A percentile compares a stretch with the other conserved stretches of the same genome.
Conservation (phyloP, 768 basidiomycete genomes). For the Leccinum obscurum region DNA sequence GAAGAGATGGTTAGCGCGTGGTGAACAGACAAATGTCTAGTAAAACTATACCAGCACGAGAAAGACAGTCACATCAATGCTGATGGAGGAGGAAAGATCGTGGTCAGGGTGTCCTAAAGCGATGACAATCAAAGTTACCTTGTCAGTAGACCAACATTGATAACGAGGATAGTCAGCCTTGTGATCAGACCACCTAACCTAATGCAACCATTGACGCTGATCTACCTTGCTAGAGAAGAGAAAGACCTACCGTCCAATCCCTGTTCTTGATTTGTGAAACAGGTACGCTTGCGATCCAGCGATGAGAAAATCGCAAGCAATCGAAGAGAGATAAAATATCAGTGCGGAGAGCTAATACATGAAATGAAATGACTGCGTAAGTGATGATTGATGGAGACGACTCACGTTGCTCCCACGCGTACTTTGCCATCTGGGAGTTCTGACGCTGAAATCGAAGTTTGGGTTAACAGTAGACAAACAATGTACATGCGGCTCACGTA, state of each 20-base stretch:
- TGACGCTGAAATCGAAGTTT: constrained; percentile 15
- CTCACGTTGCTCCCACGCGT: constrained; percentile 34
- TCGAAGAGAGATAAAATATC: constrained; percentile 34
- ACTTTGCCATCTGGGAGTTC: constrained; percentile 34
- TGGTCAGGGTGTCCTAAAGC: background rate
- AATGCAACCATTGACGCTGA: background rate
- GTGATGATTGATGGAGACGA: background rate
- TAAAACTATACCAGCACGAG: constrained; percentile 22
- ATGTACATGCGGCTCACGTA: constrained; percentile 4
- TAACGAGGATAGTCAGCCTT: constrained; percentile 33
- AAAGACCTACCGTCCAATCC: constrained; percentile 29
- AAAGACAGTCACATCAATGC: constrained; percentile 31
- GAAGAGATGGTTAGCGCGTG: constrained; percentile 1
- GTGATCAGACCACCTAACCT: constrained; percentile 36
- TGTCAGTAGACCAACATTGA: constrained; percentile 38
- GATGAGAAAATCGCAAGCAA: constrained; percentile 36
- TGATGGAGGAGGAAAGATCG: constrained; percentile 9
- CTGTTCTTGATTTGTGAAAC: constrained; percentile 32
- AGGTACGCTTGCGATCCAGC: constrained; percentile 36
- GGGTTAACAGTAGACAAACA: background rate
- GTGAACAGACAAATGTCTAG: background rate
- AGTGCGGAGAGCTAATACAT: constrained; percentile 29
- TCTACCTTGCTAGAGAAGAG: background rate
- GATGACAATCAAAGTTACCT: constrained; percentile 22
- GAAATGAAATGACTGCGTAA: background rate